These are phyloP conservation scores for Coemansia furcata DNA, from an alignment of 192 early-diverging fungal genomes.

Conservation along the genomic window DNA sequence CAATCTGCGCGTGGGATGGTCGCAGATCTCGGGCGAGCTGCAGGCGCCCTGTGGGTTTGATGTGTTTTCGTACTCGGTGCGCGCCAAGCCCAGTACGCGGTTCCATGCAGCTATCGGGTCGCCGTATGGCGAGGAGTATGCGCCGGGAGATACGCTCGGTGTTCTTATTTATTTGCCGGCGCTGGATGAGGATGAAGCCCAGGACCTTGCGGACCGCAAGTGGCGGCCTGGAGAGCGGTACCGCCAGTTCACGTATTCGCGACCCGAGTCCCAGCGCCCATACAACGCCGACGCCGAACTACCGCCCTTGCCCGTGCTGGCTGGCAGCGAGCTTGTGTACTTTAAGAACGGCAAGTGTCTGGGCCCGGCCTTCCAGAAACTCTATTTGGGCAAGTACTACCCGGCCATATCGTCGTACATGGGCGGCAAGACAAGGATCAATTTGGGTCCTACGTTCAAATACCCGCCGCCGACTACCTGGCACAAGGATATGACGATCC, in stretches of 20 bases:
- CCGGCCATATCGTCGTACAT: slow-evolving; percentile 70
- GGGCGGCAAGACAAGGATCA: slow-evolving; percentile 61
- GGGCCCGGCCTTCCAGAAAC: slow-evolving; percentile 63
- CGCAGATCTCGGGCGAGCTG: slow-evolving; percentile 73
- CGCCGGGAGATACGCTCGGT: slow-evolving; percentile 49
- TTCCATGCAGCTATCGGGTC: slow-evolving; percentile 61
- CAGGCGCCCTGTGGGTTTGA: slow-evolving; percentile 77
- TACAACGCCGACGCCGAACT: slow-evolving; percentile 35
- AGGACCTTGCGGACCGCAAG: slow-evolving; percentile 49
- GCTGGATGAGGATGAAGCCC: slow-evolving; percentile 44
- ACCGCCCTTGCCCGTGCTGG: slow-evolving; percentile 48
- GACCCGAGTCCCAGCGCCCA: slow-evolving; percentile 47
- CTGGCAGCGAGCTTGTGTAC: slow-evolving; percentile 61
- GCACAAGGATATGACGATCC: slow-evolving; percentile 34
- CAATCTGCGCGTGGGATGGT: slow-evolving; percentile 71
- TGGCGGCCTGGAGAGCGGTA: slow-evolving; percentile 48
- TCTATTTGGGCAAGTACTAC: slow-evolving; percentile 74
- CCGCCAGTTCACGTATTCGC: slow-evolving; percentile 42
- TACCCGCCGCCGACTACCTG: slow-evolving; percentile 57
- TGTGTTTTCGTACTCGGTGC: slow-evolving; percentile 67
- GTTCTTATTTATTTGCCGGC: slow-evolving; percentile 52
- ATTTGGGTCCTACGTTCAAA: slow-evolving; percentile 68
- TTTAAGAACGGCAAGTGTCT: slow-evolving; percentile 66
- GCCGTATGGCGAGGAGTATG: slow-evolving; percentile 43
- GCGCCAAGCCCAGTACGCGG: slow-evolving; percentile 63